These are phyloP conservation scores for Cladophialophora carrionii DNA, from an alignment of 2,329 filamentous ascomycete species.

Conservation along the genomic window DNA sequence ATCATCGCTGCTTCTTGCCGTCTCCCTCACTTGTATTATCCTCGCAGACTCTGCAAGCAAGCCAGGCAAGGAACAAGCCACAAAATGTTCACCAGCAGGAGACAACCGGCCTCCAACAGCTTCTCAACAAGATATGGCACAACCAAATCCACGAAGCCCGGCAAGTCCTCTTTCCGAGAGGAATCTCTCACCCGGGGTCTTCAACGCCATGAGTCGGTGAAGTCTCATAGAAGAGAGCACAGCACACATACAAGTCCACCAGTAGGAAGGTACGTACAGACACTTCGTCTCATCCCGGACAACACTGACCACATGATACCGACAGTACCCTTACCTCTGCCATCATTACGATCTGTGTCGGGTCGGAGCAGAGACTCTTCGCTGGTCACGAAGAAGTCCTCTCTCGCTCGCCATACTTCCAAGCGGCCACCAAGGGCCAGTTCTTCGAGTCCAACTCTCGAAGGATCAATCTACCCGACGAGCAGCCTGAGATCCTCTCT, in stretches of 20 bases:
- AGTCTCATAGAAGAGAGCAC: slow-evolving; percentile 36
- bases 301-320: slow-evolving; percentile 13
- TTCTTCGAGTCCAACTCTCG: slow-evolving; percentile 66
- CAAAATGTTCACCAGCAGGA: slow-evolving; percentile 33
- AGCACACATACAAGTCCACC: slow-evolving; percentile 42
- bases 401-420: slow-evolving; percentile 76
- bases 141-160: slow-evolving; percentile 45
- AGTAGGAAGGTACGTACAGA: slow-evolving; percentile 43
- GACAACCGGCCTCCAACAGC: slow-evolving; percentile 42
- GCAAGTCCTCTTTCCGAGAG: slow-evolving; percentile 44
- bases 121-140: slow-evolving; percentile 49
- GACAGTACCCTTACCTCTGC: slow-evolving; percentile 63
- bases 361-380: slow-evolving; percentile 82
- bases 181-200: slow-evolving; percentile 35
- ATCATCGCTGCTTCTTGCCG: not conserved
- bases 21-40: not conserved
- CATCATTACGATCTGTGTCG: slow-evolving; percentile 79
- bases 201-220: slow-evolving; percentile 34
- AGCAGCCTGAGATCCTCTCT: slow-evolving; percentile 88
- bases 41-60: not conserved
- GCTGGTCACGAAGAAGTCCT: slow-evolving; percentile 89
- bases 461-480: slow-evolving; percentile 77
- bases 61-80: not conserved
- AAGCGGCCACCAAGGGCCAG: slow-evolving; percentile 63
- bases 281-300: not conserved